These are phyloP conservation scores for Alloteropsis semialata DNA, from an alignment of 176 grass and related monocot species.

Conservation along the genomic window DNA sequence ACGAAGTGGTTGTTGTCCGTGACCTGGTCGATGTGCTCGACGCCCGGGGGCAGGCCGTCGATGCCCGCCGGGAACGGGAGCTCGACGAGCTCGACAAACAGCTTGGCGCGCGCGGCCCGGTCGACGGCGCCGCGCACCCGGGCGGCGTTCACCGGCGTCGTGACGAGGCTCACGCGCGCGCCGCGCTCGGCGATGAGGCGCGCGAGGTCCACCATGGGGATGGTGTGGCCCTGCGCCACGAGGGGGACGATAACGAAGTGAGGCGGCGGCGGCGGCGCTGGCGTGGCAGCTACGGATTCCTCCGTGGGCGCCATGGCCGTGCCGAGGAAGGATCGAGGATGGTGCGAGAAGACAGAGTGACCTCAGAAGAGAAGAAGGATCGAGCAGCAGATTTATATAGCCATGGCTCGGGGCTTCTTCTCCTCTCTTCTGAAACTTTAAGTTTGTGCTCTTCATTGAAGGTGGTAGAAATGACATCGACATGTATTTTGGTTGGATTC, in stretches of 20 bases:
- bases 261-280: not conserved
- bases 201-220: constrained; percentile 67
- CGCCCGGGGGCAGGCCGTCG: constrained; percentile 35
- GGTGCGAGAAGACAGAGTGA: not conserved
- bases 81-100: constrained; percentile 41
- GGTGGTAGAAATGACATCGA: not conserved
- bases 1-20: not conserved
- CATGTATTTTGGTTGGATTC: no score
- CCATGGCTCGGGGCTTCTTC: no score
- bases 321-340: not conserved
- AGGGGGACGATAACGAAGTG: constrained; percentile 65
- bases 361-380: not conserved
- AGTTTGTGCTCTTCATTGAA: not conserved
- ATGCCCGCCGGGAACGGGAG: constrained; percentile 18
- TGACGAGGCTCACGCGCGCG: constrained; percentile 35
- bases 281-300: not conserved
- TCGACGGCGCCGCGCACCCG: constrained; percentile 34
- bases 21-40: constrained; percentile 40
- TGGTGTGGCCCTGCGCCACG: constrained; percentile 54
- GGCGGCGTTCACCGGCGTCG: constrained; percentile 42
- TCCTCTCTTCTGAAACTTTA: no score
- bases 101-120: constrained; percentile 4
- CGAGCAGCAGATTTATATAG: not conserved
- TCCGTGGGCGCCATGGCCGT: constrained; percentile 15
- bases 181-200: constrained; percentile 46